phyloP scores from a whole-genome alignment of 2,329 filamentous ascomycete genomes.

The Colletotrichum sp. region DNA sequence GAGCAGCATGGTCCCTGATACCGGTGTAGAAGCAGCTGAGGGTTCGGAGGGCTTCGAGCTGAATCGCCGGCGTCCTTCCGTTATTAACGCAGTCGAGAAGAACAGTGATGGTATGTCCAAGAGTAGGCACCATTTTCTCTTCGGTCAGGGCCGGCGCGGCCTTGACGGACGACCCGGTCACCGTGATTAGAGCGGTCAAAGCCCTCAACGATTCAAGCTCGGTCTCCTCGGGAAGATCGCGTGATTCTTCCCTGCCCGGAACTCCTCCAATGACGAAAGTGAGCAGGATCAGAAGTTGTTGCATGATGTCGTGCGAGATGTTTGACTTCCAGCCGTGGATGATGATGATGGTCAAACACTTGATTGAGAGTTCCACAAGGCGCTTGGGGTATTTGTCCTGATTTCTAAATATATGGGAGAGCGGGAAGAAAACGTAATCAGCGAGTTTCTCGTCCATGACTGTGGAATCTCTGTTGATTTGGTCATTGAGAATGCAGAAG shows the following conservation, averaged over 20 bases:
- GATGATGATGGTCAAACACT: constrained; percentile 77
- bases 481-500: constrained; percentile 48
- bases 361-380: constrained; percentile 77
- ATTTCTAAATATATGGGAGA: constrained; percentile 84
- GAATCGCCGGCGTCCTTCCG: constrained; percentile 69
- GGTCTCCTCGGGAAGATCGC: constrained; percentile 73
- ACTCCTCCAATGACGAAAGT: constrained; percentile 81
- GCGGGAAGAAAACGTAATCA: constrained; percentile 93
- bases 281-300: constrained; percentile 85
- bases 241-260: constrained; percentile 57
- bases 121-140: constrained; percentile 70
- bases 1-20: constrained; percentile 73
- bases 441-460: constrained; percentile 81
- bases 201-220: constrained; percentile 73
- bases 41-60: constrained; percentile 71
- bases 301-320: constrained; percentile 74
- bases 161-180: constrained; percentile 56
- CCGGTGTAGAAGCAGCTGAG: constrained; percentile 66
- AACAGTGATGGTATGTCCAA: constrained; percentile 84
- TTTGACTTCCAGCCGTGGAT: constrained; percentile 78
- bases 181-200: constrained; percentile 68
- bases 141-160: constrained; percentile 57
- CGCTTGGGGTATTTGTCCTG: constrained; percentile 74
- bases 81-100: constrained; percentile 76
- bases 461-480: constrained; percentile 46